Conservation (phyloP, 108 stramenopile species). For the Skeletonema tropicum region DNA sequence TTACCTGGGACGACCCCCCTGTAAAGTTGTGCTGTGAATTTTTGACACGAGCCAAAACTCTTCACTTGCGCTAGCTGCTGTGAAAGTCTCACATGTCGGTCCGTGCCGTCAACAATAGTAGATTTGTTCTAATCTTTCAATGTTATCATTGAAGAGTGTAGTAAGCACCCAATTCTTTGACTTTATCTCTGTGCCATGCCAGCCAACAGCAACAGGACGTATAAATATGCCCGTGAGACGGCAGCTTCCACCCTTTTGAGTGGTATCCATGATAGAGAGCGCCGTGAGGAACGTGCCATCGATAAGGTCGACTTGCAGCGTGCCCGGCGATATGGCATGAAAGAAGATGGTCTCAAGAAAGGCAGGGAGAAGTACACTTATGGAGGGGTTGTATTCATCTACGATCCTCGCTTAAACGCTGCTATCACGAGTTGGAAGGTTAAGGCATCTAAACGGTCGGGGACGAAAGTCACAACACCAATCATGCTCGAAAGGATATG, state of each 20-base stretch:
- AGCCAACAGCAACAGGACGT: neutral
- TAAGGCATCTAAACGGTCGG: conserved; percentile 4
- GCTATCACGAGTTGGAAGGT: conserved; percentile 49
- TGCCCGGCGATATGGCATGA: conserved; percentile 59
- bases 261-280: conserved; percentile 43
- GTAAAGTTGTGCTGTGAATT: no score
- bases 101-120: no score
- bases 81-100: no score
- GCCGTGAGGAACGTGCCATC: conserved; percentile 56
- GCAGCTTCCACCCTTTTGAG: neutral
- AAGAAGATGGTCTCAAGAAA: conserved; percentile 20
- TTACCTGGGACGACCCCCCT: no score
- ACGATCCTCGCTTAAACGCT: conserved; percentile 31
- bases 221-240: neutral
- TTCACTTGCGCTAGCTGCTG: no score
- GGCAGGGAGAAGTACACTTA: conserved; percentile 59
- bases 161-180: no score
- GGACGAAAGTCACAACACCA: conserved; percentile 40
- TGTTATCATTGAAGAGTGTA: no score
- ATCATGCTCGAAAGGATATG: conserved; percentile 28
- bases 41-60: no score
- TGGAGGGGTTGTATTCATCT: conserved; percentile 56
- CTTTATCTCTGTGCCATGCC: neutral
- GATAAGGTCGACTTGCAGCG: conserved; percentile 54
- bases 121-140: no score